Base-by-base conservation (phyloP, 1,139 yeast species). In the Candida sanyaensis region DNA sequence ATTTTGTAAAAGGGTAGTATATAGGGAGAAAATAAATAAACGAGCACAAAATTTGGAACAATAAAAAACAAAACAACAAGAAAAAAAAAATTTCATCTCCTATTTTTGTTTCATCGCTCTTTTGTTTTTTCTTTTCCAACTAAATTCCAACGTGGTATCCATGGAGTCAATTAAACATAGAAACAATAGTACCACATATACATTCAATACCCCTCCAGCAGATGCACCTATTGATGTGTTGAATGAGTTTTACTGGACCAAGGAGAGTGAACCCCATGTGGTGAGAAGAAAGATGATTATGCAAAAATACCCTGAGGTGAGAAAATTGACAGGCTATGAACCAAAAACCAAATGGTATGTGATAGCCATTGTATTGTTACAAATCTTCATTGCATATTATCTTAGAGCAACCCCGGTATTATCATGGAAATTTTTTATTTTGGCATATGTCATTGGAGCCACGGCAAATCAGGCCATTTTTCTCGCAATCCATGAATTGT, bases 401-500 rank as follows among this genome's bases (percentile, higher is more conserved):
- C 70, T 91, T 48, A 74, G 86, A 50, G 63, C 85, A 57, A 76
- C 84, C 0, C 67, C 78, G 21, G 76, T 87, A 30, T 68, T 80
- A 42, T 66, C 78, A 28, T 76, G 77, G 73, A 75, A 75, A 55
- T 88, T 86, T 62, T 65, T 88, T 61, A 58, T 73, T 0, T 63
- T 80, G 23, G 93, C 96, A 2, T 91, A 91, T 60, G 66, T 86
- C 23, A 73, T 91, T 50, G 97, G 97, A 1, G 97, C 95, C 17
- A 88, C 96, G 5, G 80, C 88, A 49, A 86, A 84, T 62, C 96
- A 91, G 61, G 91, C 92, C 57, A 69, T 88, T 31, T 91, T 90
- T 62, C 71, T 91, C 54, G 95, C 96, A 24, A 89, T 91, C 58
- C 97, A 91, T 66, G 97, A 91, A 64, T 72, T 90, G 47, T 81